These are phyloP conservation scores for Colletotrichum sidae DNA, from an alignment of 2,329 filamentous ascomycete genomes.

Conservation along the genomic window DNA sequence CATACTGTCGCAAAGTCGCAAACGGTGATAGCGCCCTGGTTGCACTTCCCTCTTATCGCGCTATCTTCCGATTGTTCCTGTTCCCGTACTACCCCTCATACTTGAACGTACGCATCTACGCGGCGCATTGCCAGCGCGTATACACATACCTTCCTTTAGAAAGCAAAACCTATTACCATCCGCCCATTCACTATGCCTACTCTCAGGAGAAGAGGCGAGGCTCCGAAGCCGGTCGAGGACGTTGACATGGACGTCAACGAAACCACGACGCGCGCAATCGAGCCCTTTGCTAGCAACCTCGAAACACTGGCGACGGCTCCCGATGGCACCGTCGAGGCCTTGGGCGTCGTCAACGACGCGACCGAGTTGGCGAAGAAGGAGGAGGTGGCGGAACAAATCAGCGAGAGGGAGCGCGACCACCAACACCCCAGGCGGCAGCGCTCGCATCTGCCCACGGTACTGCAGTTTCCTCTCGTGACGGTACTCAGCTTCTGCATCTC, in stretches of 20 bases:
- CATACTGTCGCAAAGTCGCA: constrained; percentile 31
- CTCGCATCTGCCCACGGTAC: constrained; percentile 54
- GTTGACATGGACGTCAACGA: constrained; percentile 33
- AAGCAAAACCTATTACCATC: constrained; percentile 7
- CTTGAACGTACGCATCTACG: not conserved
- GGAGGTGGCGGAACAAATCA: constrained; percentile 24
- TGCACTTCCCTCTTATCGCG: constrained; percentile 2
- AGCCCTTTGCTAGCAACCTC: constrained; percentile 36
- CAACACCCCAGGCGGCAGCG: constrained; percentile 24
- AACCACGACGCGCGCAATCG: constrained; percentile 32
- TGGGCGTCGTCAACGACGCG: constrained; percentile 38
- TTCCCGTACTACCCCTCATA: constrained; percentile 11
- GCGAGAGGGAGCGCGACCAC: constrained; percentile 28
- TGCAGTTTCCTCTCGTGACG: constrained; percentile 66
- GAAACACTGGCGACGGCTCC: constrained; percentile 34
- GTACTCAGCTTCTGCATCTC: constrained; percentile 71
- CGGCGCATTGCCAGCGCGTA: constrained; percentile 12
- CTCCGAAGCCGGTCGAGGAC: constrained; percentile 20
- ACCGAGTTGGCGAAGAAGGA: constrained; percentile 23
- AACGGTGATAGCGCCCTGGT: constrained; percentile 23
- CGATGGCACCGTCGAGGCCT: constrained; percentile 33
- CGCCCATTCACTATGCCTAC: constrained; percentile 31
- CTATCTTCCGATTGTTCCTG: constrained; percentile 6
- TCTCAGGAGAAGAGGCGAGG: constrained; percentile 34
- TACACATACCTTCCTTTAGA: constrained; percentile 9